Evolutionary conservation across 495 filamentous ascomycete genomes (phyloP).

Genomic region (Xanthoparmelia taractica): DNA sequence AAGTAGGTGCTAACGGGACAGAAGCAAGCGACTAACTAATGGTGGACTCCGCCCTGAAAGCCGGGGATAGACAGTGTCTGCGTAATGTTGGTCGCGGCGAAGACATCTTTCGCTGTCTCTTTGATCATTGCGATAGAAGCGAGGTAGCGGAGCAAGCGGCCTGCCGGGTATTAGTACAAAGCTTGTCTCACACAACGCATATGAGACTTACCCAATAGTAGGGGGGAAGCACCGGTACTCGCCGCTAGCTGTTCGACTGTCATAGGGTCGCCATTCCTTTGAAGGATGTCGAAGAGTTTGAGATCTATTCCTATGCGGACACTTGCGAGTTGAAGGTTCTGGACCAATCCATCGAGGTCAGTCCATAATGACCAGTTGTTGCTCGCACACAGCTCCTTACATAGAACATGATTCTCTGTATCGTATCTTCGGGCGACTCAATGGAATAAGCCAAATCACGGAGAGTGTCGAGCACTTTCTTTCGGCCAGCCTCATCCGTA

Average conservation of each 20-base stretch:
- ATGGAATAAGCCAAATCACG: too few species aligned
- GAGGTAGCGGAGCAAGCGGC: conserved; percentile 41
- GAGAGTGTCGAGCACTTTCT: too few species aligned
- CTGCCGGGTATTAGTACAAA: conserved; percentile 18
- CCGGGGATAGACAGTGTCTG: conserved; percentile 27
- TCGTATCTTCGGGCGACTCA: too few species aligned
- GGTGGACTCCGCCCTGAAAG: conserved; percentile 30
- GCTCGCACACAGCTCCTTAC: too few species aligned
- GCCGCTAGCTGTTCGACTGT: too few species aligned
- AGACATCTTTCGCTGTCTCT: conserved; percentile 34
- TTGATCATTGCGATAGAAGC: conserved; percentile 33
- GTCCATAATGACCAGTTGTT: too few species aligned
- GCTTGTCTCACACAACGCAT: not conserved
- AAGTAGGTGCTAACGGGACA: not conserved
- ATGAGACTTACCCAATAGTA: too few species aligned
- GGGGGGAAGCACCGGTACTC: conserved; percentile 27
- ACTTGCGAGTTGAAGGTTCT: not conserved
- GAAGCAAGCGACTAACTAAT: conserved; percentile 25
- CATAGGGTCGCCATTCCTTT: too few species aligned
- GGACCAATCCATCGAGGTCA: too few species aligned
- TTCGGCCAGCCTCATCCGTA: too few species aligned
- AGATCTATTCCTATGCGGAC: conserved; percentile 34
- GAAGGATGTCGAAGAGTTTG: conserved; percentile 32
- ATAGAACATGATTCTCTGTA: too few species aligned
- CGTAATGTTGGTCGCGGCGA: conserved; percentile 32